These are phyloP conservation scores for Colletotrichum australisinense DNA, from an alignment of 2,329 filamentous ascomycete genomes.

Conservation along the genomic window DNA sequence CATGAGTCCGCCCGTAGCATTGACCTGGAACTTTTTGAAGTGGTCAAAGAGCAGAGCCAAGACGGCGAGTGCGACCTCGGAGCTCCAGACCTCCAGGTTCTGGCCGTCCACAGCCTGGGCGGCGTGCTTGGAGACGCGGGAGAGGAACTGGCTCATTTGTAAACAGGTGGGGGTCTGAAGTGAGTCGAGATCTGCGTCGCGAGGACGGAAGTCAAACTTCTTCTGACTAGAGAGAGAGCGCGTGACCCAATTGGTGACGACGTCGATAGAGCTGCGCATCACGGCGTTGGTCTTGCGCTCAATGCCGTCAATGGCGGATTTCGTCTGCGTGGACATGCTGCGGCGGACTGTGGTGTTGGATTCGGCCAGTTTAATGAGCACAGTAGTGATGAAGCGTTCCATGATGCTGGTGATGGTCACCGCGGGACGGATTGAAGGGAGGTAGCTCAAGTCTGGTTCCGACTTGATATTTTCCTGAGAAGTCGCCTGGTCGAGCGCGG, in stretches of 20 bases:
- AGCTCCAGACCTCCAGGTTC: conserved; percentile 85
- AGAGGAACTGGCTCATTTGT: conserved; percentile 83
- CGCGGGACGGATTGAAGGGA: conserved; percentile 81
- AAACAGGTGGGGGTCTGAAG: conserved; percentile 89
- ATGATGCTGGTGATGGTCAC: conserved; percentile 94
- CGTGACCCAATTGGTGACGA: conserved; percentile 79
- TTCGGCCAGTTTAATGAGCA: conserved; percentile 89
- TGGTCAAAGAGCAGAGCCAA: conserved; percentile 87
- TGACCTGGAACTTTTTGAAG: conserved; percentile 94
- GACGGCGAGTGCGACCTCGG: conserved; percentile 84
- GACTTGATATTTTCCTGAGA: conserved; percentile 82
- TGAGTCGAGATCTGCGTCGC: conserved; percentile 81
- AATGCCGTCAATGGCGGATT: conserved; percentile 77
- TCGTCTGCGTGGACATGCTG: conserved; percentile 88
- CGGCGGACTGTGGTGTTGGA: conserved; percentile 90
- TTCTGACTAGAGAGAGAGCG: conserved; percentile 82
- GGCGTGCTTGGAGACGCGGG: conserved; percentile 71
- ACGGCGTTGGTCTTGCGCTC: conserved; percentile 83
- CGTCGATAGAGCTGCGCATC: conserved; percentile 69
- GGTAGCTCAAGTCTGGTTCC: conserved; percentile 89
- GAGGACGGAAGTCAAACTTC: conserved; percentile 91
- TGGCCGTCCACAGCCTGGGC: conserved; percentile 80
- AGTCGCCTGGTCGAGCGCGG: conserved; percentile 78
- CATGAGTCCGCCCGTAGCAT: conserved; percentile 92
- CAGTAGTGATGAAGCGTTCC: conserved; percentile 89